Evolutionary conservation across 2,329 filamentous ascomycete species (phyloP).

Genomic region (Knufia petricola): DNA sequence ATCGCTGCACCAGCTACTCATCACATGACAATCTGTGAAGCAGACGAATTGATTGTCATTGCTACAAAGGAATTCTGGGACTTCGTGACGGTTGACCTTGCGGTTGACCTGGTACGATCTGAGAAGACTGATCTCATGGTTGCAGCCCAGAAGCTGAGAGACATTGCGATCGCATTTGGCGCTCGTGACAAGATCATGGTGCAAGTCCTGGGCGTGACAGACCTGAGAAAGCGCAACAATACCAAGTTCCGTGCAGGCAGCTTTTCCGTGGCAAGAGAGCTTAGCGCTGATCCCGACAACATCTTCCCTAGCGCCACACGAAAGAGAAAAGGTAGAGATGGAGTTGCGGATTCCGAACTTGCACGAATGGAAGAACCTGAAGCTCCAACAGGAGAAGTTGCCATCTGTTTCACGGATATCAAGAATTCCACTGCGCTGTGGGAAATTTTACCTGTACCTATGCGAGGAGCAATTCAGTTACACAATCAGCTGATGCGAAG

Average conservation of each 20-base stretch:
- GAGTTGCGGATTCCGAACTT: constrained; percentile 70
- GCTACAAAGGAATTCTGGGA: constrained; percentile 94
- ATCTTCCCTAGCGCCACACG: constrained; percentile 54
- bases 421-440: constrained; percentile 94
- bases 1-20: constrained; percentile 81
- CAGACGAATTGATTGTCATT: constrained; percentile 87
- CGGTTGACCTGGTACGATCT: constrained; percentile 80
- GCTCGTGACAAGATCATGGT: constrained; percentile 95
- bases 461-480: constrained; percentile 92
- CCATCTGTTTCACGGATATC: constrained; percentile 97
- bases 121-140: constrained; percentile 88
- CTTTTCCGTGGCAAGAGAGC: constrained; percentile 72
- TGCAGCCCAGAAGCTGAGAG: constrained; percentile 85
- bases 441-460: constrained; percentile 90
- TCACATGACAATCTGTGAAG: constrained; percentile 68
- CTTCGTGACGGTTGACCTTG: constrained; percentile 77
- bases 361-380: constrained; percentile 85
- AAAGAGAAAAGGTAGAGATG: constrained; percentile 39
- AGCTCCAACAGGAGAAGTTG: constrained; percentile 79
- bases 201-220: constrained; percentile 91
- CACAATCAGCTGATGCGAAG: constrained; percentile 96
- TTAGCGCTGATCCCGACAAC: constrained; percentile 48
- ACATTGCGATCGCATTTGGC: constrained; percentile 91
- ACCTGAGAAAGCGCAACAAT: constrained; percentile 76
- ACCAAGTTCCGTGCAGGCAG: constrained; percentile 68